These are phyloP conservation scores for Cicer judaicum DNA, from an alignment of 306 rosid species.

Conservation along the genomic window DNA sequence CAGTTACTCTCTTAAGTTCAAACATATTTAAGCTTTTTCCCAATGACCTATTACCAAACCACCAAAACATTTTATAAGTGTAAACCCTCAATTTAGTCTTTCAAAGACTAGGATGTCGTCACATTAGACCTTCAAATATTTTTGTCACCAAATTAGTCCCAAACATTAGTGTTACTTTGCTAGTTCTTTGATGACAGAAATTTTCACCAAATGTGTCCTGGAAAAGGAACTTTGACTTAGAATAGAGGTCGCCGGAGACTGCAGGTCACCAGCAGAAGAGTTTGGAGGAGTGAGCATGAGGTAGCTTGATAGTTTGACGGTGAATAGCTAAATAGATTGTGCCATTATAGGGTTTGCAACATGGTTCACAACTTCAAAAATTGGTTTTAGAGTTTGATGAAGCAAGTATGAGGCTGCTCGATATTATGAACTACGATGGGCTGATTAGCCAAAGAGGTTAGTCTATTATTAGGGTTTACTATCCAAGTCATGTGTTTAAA, in stretches of 20 bases:
- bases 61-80: neutral
- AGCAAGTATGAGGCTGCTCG: neutral
- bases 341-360: neutral
- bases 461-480: neutral
- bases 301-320: neutral
- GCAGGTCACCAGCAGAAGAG: neutral
- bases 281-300: neutral
- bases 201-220: conserved; percentile 3
- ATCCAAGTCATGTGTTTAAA: neutral
- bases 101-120: neutral
- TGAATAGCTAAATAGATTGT: neutral
- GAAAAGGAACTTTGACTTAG: neutral
- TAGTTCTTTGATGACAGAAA: neutral
- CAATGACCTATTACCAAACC: neutral
- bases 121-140: neutral
- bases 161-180: neutral
- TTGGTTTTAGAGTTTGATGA: neutral
- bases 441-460: neutral
- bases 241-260: neutral
- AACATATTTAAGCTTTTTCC: conserved; percentile 21
- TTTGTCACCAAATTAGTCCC: neutral
- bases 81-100: conserved; percentile 1
- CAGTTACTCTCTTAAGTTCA: conserved; percentile 1
- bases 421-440: neutral
- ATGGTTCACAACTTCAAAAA: neutral